A percentile compares a stretch with the other conserved stretches of the same genome.
phyloP scores from a whole-genome alignment of 1,284 basidiomycete species.

The Papiliotrema terrestris region DNA sequence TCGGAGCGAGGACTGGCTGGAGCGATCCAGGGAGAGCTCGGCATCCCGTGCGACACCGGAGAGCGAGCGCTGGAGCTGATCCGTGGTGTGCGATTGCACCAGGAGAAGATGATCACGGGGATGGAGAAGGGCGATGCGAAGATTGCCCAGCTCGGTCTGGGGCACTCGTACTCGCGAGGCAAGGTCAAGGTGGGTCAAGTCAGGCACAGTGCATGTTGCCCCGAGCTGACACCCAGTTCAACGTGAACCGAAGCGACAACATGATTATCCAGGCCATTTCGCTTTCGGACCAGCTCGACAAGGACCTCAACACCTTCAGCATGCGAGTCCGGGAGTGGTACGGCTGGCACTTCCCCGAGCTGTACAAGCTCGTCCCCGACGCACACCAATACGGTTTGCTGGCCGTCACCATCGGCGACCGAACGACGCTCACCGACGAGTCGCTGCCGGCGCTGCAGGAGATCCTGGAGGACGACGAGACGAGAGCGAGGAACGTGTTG shows the following conservation, averaged over 20 bases:
- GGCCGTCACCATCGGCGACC: constrained; percentile 86
- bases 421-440: constrained; percentile 59
- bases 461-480: constrained; percentile 81
- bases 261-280: constrained; percentile 99
- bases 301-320: constrained; percentile 98
- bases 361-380: constrained; percentile 89
- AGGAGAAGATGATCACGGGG: constrained; percentile 73
- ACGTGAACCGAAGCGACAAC: constrained; percentile 98
- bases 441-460: constrained; percentile 75
- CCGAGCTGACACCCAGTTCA: constrained; percentile 59
- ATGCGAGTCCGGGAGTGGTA: constrained; percentile 99
- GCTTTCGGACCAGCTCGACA: constrained; percentile 97
- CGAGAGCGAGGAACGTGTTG: constrained; percentile 85
- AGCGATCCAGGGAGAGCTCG: constrained; percentile 73
- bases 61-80: constrained; percentile 84
- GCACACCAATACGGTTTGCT: constrained; percentile 91
- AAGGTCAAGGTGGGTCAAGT: constrained; percentile 70
- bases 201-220: background rate
- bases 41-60: constrained; percentile 82
- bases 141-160: constrained; percentile 93
- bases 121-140: constrained; percentile 84
- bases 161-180: constrained; percentile 95
- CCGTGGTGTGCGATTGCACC: constrained; percentile 89
- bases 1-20: constrained; percentile 75
- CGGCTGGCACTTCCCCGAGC: constrained; percentile 99